These are phyloP conservation scores for Panellus pusillus DNA, from an alignment of 768 basidiomycete genomes.

Conservation along the genomic window DNA sequence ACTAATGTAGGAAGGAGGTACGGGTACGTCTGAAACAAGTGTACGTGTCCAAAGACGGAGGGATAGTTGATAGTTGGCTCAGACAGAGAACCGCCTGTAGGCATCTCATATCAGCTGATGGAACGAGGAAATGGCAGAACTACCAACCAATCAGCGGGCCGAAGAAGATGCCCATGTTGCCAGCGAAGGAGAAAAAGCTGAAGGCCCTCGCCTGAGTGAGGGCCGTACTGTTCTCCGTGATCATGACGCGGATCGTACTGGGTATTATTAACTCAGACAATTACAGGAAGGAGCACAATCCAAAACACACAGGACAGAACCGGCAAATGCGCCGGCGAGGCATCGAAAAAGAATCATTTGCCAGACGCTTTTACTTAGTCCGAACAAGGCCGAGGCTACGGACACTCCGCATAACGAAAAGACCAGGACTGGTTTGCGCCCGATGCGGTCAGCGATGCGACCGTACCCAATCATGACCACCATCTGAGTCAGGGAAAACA, in stretches of 20 bases:
- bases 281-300: not conserved
- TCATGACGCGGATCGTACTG: constrained; percentile 6
- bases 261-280: not conserved
- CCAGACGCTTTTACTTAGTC: constrained; percentile 11
- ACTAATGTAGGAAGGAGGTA: constrained; percentile 4
- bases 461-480: constrained; percentile 6
- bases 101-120: not conserved
- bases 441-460: constrained; percentile 12
- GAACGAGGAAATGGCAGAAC: not conserved
- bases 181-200: constrained; percentile 9
- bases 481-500: constrained; percentile 7
- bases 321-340: constrained; percentile 12
- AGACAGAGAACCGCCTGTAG: constrained; percentile 1
- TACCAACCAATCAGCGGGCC: constrained; percentile 3
- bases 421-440: constrained; percentile 14
- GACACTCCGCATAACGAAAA: constrained; percentile 8
- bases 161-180: constrained; percentile 9
- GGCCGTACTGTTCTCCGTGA: constrained; percentile 3
- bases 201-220: constrained; percentile 7
- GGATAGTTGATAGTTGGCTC: constrained; percentile 3
- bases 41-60: constrained; percentile 4
- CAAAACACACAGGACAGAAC: constrained; percentile 3
- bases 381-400: constrained; percentile 11
- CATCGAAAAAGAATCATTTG: constrained; percentile 15
- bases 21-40: constrained; percentile 7